Conservation (phyloP, 1,284 basidiomycete genomes). For the Tremellales sp. region DNA sequence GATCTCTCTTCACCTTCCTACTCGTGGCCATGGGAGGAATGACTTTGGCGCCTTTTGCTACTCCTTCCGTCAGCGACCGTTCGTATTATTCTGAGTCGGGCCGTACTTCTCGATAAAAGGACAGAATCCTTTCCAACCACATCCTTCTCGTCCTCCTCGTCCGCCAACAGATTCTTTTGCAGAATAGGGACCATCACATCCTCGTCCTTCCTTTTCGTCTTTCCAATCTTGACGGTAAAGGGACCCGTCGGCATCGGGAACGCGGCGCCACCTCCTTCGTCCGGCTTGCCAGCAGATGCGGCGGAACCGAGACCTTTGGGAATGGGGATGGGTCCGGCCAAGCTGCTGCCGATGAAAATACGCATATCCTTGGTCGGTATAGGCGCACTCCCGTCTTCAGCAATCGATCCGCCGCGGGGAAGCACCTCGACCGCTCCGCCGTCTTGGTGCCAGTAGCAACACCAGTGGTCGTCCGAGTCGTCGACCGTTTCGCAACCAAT, state of each 20-base stretch:
- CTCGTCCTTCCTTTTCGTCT: conserved; percentile 28
- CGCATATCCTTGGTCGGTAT: conserved; percentile 14
- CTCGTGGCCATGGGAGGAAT: conserved; percentile 78
- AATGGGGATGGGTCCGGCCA: conserved; percentile 22
- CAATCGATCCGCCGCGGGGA: conserved; percentile 19
- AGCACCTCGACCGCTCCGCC: conserved; percentile 31
- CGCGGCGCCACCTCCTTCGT: neutral
- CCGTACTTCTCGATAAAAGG: conserved; percentile 46
- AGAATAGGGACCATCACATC: conserved; percentile 36
- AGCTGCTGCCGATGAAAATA: conserved; percentile 31
- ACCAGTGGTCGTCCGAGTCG: conserved; percentile 56
- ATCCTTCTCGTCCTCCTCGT: conserved; percentile 69
- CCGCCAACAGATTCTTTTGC: conserved; percentile 43
- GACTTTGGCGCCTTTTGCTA: conserved; percentile 57
- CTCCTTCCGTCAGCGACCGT: conserved; percentile 11
- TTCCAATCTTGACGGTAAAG: conserved; percentile 28
- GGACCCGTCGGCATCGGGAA: neutral
- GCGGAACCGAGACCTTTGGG: neutral
- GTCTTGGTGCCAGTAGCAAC: conserved; percentile 39
- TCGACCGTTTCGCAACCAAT: conserved; percentile 46
- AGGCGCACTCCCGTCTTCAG: conserved; percentile 15
- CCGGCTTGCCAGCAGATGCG: neutral
- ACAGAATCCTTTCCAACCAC: conserved; percentile 50
- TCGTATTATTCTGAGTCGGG: neutral
- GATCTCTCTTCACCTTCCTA: conserved; percentile 65